phyloP scores from a whole-genome alignment of 78 protist species.

The slime mould (Dictyostelium discoideum) region DNA sequence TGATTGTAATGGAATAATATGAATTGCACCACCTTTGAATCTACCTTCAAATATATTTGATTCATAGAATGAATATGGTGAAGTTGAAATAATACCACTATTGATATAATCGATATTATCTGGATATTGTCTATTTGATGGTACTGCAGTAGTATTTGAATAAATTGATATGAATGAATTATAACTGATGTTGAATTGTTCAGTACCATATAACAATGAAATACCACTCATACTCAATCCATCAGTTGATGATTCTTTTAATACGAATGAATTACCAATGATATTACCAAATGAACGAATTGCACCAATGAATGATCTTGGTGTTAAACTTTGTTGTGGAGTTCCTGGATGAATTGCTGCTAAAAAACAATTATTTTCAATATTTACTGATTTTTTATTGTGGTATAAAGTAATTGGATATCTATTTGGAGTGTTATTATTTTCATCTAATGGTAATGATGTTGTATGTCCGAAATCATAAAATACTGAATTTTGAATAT shows the following conservation, averaged over 20 bases:
- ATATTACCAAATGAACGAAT: slow-evolving; percentile 14
- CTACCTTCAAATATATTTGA: too few relatives aligned
- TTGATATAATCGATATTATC: too few relatives aligned
- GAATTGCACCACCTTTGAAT: not conserved
- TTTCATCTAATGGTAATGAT: not conserved
- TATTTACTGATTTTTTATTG: not conserved
- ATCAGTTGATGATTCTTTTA: not conserved
- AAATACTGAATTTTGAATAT: not conserved
- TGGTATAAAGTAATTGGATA: not conserved
- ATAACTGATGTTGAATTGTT: too few relatives aligned
- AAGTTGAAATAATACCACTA: too few relatives aligned
- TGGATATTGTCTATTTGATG: not conserved
- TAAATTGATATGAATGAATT: not conserved
- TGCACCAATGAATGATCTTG: slow-evolving; percentile 1
- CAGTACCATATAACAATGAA: not conserved
- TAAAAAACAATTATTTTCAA: not conserved
- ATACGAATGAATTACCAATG: not conserved
- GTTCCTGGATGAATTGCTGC: not conserved
- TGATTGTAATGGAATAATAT: too few relatives aligned
- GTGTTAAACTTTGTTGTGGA: not conserved
- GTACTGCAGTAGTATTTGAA: not conserved
- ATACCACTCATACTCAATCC: not conserved
- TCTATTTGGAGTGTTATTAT: not conserved
- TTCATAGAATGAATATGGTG: too few relatives aligned
- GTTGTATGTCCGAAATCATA: not conserved